Conservation (phyloP, 179 eudicot genomes). For the Spinacia oleracea region DNA sequence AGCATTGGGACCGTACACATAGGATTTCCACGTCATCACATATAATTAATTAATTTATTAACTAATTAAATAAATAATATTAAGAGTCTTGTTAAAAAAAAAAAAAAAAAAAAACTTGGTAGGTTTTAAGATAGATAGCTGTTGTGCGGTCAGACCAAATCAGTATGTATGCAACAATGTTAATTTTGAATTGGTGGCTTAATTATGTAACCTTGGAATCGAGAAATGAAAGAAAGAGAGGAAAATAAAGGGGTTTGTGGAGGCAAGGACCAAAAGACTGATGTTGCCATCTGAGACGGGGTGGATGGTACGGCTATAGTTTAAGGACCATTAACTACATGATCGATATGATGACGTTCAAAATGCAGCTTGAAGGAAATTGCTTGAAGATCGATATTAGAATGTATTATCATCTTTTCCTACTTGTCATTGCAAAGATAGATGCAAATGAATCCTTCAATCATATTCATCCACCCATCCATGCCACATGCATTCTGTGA, state of each 20-base stretch:
- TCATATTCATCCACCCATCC: constrained; percentile 22
- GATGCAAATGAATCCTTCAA: constrained; percentile 35
- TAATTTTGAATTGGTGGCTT: not conserved
- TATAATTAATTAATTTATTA: too few species aligned
- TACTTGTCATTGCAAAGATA: constrained; percentile 34
- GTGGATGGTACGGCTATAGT: not conserved
- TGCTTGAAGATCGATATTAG: constrained; percentile 21
- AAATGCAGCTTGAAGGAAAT: constrained; percentile 22
- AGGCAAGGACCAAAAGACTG: not conserved
- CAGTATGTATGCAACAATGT: not conserved
- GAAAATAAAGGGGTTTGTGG: not conserved
- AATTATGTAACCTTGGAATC: not conserved
- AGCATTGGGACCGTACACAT: too few species aligned
- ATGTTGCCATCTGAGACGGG: constrained; percentile 20
- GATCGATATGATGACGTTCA: constrained; percentile 24
- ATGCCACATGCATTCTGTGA: constrained; percentile 14
- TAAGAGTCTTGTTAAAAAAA: too few species aligned
- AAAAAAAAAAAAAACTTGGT: too few species aligned
- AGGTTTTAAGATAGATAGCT: not conserved
- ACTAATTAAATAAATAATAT: too few species aligned
- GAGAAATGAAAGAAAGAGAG: constrained; percentile 11
- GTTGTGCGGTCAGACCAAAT: too few species aligned
- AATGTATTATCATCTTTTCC: constrained; percentile 19
- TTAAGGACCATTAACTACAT: constrained; percentile 22
- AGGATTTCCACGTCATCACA: too few species aligned